phyloP scores from a whole-genome alignment of 768 basidiomycete genomes.

The Sistotremastrum suecicum region DNA sequence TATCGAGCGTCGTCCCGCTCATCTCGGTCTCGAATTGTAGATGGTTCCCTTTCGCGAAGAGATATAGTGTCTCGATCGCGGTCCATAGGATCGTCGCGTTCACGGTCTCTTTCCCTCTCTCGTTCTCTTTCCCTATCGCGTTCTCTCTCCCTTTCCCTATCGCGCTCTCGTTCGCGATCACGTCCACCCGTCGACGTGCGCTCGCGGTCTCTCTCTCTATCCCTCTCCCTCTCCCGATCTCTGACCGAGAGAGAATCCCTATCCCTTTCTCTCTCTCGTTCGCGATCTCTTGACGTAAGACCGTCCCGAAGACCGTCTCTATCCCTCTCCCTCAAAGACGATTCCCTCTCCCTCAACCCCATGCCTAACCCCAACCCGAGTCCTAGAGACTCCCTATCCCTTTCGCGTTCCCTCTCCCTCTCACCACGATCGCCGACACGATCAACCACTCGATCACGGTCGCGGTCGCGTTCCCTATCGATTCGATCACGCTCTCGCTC shows the following conservation, averaged over 20 bases:
- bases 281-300: slow-evolving; percentile 4
- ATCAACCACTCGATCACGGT: slow-evolving; percentile 7
- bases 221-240: slow-evolving; percentile 1
- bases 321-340: no score
- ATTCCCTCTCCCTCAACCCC: no score
- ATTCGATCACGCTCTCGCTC: slow-evolving; percentile 9
- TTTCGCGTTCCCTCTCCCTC: slow-evolving; percentile 6
- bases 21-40: slow-evolving; percentile 6
- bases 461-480: slow-evolving; percentile 2
- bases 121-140: slow-evolving; percentile 3
- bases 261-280: slow-evolving; percentile 3
- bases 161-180: slow-evolving; percentile 7
- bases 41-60: slow-evolving; percentile 14
- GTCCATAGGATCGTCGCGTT: slow-evolving; percentile 2
- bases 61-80: slow-evolving; percentile 10
- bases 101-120: slow-evolving; percentile 9
- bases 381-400: no score
- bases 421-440: slow-evolving; percentile 8
- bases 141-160: background rate
- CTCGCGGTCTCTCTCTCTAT: slow-evolving; percentile 4
- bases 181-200: slow-evolving; percentile 4
- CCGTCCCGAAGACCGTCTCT: no score
- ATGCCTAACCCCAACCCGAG: no score
- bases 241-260: background rate
- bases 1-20: slow-evolving; percentile 13